These are phyloP conservation scores for Artemisia annua DNA, from an alignment of 129 eudicot species.

Conservation along the genomic window DNA sequence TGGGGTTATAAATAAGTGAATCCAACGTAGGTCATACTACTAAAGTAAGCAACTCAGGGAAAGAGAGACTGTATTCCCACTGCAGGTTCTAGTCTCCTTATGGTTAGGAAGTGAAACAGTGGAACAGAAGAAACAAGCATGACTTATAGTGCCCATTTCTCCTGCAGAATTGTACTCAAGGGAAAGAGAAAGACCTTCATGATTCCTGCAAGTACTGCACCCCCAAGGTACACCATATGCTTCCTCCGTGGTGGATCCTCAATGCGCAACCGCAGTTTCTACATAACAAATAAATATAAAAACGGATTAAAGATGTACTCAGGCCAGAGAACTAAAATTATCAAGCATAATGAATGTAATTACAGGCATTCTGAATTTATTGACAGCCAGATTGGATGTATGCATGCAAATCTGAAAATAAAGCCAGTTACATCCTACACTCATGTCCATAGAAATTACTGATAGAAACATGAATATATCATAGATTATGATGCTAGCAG, in stretches of 20 bases:
- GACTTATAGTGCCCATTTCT: background rate
- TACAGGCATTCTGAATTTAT: background rate
- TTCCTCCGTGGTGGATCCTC: constrained; percentile 99
- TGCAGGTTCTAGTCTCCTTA: constrained; percentile 3
- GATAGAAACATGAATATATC: constrained; percentile 1
- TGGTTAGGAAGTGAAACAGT: background rate
- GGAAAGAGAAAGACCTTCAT: constrained; percentile 70
- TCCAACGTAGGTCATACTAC: background rate
- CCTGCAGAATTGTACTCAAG: background rate
- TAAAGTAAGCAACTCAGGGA: background rate
- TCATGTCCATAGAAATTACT: background rate
- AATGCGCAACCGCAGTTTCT: constrained; percentile 89
- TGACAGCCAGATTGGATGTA: constrained; percentile 11
- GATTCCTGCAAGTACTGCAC: constrained; percentile 98
- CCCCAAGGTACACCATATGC: constrained; percentile 99
- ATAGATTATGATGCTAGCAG: too few relatives aligned
- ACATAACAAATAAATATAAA: constrained; percentile 13
- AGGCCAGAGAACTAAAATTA: background rate
- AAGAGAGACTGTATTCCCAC: background rate
- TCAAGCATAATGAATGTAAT: background rate
- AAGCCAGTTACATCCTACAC: constrained; percentile 3
- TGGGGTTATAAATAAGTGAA: background rate
- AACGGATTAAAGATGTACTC: constrained; percentile 5
- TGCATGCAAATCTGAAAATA: background rate
- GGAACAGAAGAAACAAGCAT: background rate